A percentile compares a stretch with the other conserved stretches of the same genome.
Conservation (phyloP, 2,329 filamentous ascomycete genomes). For the Curvularia sp. region DNA sequence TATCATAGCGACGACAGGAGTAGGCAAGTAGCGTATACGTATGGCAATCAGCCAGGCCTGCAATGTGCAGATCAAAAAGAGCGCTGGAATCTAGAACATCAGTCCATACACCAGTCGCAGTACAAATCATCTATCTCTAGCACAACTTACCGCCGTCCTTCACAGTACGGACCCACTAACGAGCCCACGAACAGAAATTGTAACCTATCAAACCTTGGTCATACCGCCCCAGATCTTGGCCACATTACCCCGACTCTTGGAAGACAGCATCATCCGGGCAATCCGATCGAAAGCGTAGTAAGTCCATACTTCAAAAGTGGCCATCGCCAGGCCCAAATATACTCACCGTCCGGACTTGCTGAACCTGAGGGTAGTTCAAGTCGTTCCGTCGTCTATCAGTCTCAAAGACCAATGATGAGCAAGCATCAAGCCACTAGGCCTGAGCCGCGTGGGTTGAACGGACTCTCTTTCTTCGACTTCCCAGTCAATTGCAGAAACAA, state of each 20-base stretch:
- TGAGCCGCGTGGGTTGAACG: conserved; percentile 42
- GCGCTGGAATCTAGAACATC: conserved; percentile 25
- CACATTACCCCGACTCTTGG: too few species aligned
- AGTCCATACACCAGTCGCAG: conserved; percentile 30
- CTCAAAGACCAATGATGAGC: conserved; percentile 24
- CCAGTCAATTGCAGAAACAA: conserved; percentile 35
- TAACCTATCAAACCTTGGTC: conserved; percentile 5
- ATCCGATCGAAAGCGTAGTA: conserved; percentile 42
- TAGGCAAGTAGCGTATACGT: conserved; percentile 9
- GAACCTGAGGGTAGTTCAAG: conserved; percentile 39
- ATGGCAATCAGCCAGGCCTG: background rate
- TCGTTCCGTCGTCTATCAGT: conserved; percentile 41
- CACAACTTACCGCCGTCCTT: conserved; percentile 9
- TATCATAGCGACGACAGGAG: background rate
- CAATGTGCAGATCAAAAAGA: conserved; percentile 7
- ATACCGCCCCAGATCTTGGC: conserved; percentile 25
- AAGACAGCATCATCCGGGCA: conserved; percentile 21
- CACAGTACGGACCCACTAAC: conserved; percentile 13
- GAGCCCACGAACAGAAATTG: conserved; percentile 14
- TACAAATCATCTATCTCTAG: conserved; percentile 12
- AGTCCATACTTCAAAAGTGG: conserved; percentile 52
- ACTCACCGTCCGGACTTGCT: conserved; percentile 28
- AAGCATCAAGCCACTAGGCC: conserved; percentile 20
- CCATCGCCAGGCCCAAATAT: conserved; percentile 22
- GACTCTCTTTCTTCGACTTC: conserved; percentile 47